Evolutionary conservation across 2,329 filamentous ascomycete genomes (phyloP), one percentile per base, ranked within the genome.

Genomic region (Capronia coronata): DNA sequence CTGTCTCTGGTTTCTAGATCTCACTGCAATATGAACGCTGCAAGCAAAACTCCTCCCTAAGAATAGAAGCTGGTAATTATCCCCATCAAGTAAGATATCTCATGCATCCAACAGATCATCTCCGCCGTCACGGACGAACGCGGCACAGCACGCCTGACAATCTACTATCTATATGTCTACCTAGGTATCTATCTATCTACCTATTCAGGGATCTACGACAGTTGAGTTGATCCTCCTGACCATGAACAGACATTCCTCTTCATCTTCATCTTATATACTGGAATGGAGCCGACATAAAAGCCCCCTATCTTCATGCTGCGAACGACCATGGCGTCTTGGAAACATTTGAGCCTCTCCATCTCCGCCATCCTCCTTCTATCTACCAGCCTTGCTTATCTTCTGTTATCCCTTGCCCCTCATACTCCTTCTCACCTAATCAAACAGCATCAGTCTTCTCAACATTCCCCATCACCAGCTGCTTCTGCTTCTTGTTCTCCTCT

Each of bases 311-410:
- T 22, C 9, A 18, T 9, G 7, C 9, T 18, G 18, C 16, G 32
- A 18, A 27, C 10, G 19, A 39, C 16, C 41, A 53, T 53, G 50
- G 46, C 46, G 14, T 39, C 37, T 29, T 46, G 50, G 50, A 43
- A 35, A 43, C 35, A 37, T 29, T 18, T 46, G 43, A 27, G 40
- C 14, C 37, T 55, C 11, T 25, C 30, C 30, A 25, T 47, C 45
- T 46, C 52, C 3, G 37, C 42, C 11, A n/a, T 49, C 18, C 29
- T 55, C 14, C 30, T 55, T 45, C 25, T 27, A 10, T 51, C 51
- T 37, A n/a, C 29, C 23, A 49, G 48, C 18, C 39, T 52, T 48
- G 52, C 37, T 43, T 55, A 51, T 55, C 45, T 55, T 22, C 48
- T 55, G 22, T 11, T 40, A 39, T 42, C 42, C 14, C 25, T 27